phyloP scores from a whole-genome alignment of 2,329 filamentous ascomycete genomes.

The Beauveria pseudobassiana region DNA sequence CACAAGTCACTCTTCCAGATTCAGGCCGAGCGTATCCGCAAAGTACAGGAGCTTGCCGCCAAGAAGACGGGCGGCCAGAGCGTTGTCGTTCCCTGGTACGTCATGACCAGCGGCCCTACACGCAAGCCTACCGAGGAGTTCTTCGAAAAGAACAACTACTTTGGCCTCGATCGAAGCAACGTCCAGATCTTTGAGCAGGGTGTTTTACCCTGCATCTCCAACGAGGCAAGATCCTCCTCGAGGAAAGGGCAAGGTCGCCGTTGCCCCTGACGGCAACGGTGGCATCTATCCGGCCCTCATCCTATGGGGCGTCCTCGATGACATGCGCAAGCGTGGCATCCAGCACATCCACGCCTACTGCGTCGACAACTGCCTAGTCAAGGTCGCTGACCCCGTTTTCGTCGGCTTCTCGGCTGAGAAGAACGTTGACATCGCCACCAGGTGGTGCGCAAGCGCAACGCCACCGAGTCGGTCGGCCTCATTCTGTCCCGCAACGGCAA shows the following conservation, averaged over 20 bases:
- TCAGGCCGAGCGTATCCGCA: constrained; percentile 87
- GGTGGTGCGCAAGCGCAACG: constrained; percentile 97
- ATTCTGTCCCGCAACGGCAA: constrained; percentile 93
- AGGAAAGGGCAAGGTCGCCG: constrained; percentile 86
- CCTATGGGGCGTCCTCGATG: constrained; percentile 68
- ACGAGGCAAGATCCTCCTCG: constrained; percentile 93
- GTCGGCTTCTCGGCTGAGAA: constrained; percentile 86
- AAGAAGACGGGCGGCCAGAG: constrained; percentile 51
- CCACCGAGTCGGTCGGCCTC: constrained; percentile 89
- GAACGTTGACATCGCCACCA: constrained; percentile 91
- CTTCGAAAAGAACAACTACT: constrained; percentile 84
- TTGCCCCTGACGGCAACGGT: constrained; percentile 94
- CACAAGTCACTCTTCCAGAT: constrained; percentile 95
- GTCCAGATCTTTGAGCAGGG: constrained; percentile 95
- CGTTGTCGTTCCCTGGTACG: constrained; percentile 87
- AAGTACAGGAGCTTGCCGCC: constrained; percentile 73
- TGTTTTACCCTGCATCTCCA: constrained; percentile 91
- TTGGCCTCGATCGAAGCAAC: constrained; percentile 79
- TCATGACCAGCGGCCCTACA: constrained; percentile 98
- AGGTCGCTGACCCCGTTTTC: constrained; percentile 94
- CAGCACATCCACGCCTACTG: constrained; percentile 97
- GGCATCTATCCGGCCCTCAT: constrained; percentile 92
- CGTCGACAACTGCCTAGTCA: constrained; percentile 98
- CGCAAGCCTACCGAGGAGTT: constrained; percentile 86
- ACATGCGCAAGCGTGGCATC: constrained; percentile 84